phyloP scores from a whole-genome alignment of 805 yeast species.

The Kuraishia hungarica region DNA sequence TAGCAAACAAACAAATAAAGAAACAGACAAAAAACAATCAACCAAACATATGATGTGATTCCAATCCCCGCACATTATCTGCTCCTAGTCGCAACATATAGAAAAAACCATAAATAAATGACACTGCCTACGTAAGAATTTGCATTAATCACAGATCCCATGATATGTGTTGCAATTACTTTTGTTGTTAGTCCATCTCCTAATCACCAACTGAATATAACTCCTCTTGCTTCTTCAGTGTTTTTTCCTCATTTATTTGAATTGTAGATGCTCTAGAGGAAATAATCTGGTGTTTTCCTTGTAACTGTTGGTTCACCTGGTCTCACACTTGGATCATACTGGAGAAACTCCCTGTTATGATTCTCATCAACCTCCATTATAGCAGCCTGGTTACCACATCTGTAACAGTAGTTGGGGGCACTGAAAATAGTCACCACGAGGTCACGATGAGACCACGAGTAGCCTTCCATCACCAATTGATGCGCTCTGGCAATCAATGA shows the following conservation, averaged over 20 bases:
- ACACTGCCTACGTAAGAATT: too few species aligned
- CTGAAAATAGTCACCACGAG: conserved; percentile 88
- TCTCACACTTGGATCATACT: conserved; percentile 93
- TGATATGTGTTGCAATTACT: too few species aligned
- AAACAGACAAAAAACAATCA: too few species aligned
- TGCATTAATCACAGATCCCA: too few species aligned
- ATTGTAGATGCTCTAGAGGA: conserved; percentile 36
- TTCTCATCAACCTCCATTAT: conserved; percentile 97
- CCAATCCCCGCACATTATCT: too few species aligned
- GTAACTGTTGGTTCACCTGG: conserved; percentile 98
- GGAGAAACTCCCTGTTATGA: conserved; percentile 84
- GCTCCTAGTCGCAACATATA: too few species aligned
- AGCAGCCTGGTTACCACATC: conserved; percentile 98
- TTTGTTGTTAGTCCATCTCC: too few species aligned
- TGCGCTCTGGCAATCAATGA: conserved; percentile 89
- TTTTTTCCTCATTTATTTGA: neutral
- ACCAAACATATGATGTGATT: too few species aligned
- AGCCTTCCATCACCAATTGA: conserved; percentile 97
- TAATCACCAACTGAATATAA: too few species aligned
- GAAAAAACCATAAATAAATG: too few species aligned
- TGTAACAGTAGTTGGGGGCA: conserved; percentile 94
- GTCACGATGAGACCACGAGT: conserved; percentile 91
- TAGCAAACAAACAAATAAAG: too few species aligned
- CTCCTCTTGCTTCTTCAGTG: too few species aligned
- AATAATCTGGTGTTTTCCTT: conserved; percentile 95